Conservation (phyloP, 2,329 filamentous ascomycete species). For the Stachybotrys echinatus region DNA sequence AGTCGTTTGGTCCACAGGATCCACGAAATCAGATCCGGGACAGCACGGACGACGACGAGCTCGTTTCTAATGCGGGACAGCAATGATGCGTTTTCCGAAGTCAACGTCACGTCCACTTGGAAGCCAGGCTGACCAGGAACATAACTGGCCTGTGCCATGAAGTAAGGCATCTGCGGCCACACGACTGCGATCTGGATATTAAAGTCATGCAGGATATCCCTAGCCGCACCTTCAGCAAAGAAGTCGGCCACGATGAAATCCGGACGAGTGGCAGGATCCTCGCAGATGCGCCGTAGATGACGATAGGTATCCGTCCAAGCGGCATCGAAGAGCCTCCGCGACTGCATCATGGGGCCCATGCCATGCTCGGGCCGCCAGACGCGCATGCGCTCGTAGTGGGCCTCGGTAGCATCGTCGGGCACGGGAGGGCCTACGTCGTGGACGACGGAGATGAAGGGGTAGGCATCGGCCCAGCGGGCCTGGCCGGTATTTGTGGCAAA, state of each 20-base stretch:
- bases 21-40: conserved; percentile 22
- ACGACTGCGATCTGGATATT: conserved; percentile 31
- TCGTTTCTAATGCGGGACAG: conserved; percentile 29
- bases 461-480: conserved; percentile 24
- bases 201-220: conserved; percentile 32
- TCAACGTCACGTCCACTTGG: conserved; percentile 28
- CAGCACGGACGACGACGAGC: conserved; percentile 20
- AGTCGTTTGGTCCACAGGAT: conserved; percentile 23
- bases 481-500: conserved; percentile 32
- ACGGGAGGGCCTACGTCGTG: conserved; percentile 24
- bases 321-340: conserved; percentile 31
- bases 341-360: conserved; percentile 22
- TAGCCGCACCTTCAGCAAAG: conserved; percentile 33
- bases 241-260: conserved; percentile 37
- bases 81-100: conserved; percentile 32
- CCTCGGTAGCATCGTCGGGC: conserved; percentile 18
- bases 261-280: conserved; percentile 18
- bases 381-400: conserved; percentile 29
- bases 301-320: conserved; percentile 26
- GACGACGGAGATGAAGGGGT: conserved; percentile 22
- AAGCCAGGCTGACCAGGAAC: conserved; percentile 36
- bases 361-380: conserved; percentile 24
- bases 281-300: conserved; percentile 9
- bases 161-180: conserved; percentile 35
- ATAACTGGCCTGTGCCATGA: conserved; percentile 29